phyloP scores from a whole-genome alignment of 2,329 filamentous ascomycete species.

The Ceratocystis lukuohia region DNA sequence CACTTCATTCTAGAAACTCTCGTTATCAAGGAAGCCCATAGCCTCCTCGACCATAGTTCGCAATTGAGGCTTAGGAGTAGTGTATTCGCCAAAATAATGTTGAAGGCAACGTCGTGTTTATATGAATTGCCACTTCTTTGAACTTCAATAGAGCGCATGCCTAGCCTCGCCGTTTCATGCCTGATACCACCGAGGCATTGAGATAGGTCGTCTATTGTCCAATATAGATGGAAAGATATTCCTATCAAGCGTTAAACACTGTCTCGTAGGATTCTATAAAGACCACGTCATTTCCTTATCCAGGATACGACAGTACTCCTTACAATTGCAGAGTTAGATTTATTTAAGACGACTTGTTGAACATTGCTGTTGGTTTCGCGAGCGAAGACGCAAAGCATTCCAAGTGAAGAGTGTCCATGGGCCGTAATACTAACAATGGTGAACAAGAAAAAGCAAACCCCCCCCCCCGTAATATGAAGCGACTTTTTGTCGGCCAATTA shows the following conservation, averaged over 20 bases:
- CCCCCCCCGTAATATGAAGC: too few species aligned
- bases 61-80: conserved; percentile 8
- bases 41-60: conserved; percentile 13
- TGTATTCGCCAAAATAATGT: conserved; percentile 20
- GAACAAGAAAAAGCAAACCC: not conserved
- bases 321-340: not conserved
- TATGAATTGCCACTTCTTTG: conserved; percentile 17
- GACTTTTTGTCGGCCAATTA: too few species aligned
- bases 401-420: conserved; percentile 17
- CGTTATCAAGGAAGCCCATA: conserved; percentile 13
- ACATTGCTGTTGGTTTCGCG: conserved; percentile 13
- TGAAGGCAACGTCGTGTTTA: conserved; percentile 10
- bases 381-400: conserved; percentile 18
- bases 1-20: not conserved
- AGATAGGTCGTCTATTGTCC: conserved; percentile 18
- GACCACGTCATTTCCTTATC: conserved; percentile 16
- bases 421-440: conserved; percentile 17
- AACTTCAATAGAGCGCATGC: conserved; percentile 19
- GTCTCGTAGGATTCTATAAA: conserved; percentile 20
- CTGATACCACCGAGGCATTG: conserved; percentile 14
- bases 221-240: conserved; percentile 17
- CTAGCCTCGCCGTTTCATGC: conserved; percentile 12
- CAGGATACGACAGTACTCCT: conserved; percentile 14
- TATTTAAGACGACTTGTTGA: conserved; percentile 9
- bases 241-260: conserved; percentile 19